Percentiles rank a stretch among this genome's conserved stretches.
These are phyloP conservation scores for Aureobasidium zeae DNA, from an alignment of 2,329 filamentous ascomycete species.

Conservation along the genomic window DNA sequence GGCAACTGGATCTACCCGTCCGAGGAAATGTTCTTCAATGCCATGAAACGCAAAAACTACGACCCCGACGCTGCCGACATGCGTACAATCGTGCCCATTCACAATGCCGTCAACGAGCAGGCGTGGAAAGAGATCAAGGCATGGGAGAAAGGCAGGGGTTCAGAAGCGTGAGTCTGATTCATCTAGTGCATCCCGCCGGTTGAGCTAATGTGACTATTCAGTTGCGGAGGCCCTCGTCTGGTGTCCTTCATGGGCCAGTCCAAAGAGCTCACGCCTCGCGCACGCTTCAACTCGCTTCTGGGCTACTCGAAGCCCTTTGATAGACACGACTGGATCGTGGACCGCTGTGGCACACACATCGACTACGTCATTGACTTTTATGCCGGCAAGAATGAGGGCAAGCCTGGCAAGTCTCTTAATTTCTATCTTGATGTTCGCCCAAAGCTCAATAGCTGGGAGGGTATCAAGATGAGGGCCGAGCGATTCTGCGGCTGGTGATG, in stretches of 20 bases:
- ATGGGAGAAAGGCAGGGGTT: conserved; percentile 65
- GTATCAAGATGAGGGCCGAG: conserved; percentile 46
- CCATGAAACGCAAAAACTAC: conserved; percentile 85
- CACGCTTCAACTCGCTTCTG: conserved; percentile 69
- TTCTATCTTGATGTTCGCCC: conserved; percentile 58
- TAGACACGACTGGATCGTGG: conserved; percentile 93
- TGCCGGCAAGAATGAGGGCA: conserved; percentile 52
- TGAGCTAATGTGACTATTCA: conserved; percentile 23
- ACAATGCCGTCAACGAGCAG: conserved; percentile 96
- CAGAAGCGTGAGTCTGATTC: conserved; percentile 43
- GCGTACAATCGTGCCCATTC: conserved; percentile 87
- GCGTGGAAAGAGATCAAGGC: conserved; percentile 86
- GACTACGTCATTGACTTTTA: conserved; percentile 99
- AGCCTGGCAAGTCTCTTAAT: conserved; percentile 41
- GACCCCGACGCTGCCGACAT: conserved; percentile 65
- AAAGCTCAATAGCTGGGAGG: conserved; percentile 55
- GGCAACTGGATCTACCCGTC: conserved; percentile 98
- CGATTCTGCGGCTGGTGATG: conserved; percentile 22
- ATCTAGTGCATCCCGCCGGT: not conserved
- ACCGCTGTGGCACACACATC: conserved; percentile 73
- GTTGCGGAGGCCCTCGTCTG: conserved; percentile 69
- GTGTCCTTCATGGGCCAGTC: conserved; percentile 69
- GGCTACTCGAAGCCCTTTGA: conserved; percentile 94
- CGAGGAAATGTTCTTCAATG: conserved; percentile 96
- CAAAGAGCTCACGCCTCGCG: conserved; percentile 63